Conservation (phyloP, 129 eudicot species). For the Escallonia herrerae region DNA sequence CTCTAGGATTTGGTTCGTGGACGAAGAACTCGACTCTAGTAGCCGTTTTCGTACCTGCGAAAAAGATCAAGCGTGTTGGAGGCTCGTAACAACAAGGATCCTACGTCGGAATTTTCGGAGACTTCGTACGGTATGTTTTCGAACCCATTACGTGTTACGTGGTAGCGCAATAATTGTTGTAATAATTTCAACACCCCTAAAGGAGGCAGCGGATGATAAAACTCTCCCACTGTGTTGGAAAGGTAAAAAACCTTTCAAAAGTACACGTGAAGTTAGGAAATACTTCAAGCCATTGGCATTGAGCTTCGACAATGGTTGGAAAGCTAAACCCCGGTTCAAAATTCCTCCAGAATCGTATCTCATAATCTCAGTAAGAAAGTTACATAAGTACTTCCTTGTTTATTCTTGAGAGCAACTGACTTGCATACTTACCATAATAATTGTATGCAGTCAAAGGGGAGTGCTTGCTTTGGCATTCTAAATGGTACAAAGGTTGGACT, state of each 20-base stretch:
- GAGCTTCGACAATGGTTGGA: slow-evolving; percentile 64
- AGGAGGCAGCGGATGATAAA: slow-evolving; percentile 55
- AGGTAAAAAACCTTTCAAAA: slow-evolving; percentile 73
- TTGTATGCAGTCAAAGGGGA: slow-evolving; percentile 59
- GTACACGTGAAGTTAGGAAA: slow-evolving; percentile 57
- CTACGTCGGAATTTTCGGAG: no score
- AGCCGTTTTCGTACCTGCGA: no score
- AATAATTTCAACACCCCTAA: no score
- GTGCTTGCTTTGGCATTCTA: slow-evolving; percentile 78
- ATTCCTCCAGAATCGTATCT: slow-evolving; percentile 83
- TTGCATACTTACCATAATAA: background rate
- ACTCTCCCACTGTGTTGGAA: slow-evolving; percentile 96
- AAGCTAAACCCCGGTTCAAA: slow-evolving; percentile 56
- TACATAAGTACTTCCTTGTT: background rate
- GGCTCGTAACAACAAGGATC: no score
- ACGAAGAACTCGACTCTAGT: no score
- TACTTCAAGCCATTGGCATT: slow-evolving; percentile 75
- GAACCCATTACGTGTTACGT: no score
- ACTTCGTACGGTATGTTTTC: no score
- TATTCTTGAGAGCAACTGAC: background rate
- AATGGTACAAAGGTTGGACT: slow-evolving; percentile 94
- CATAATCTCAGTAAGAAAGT: slow-evolving; percentile 60
- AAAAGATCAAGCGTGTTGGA: no score
- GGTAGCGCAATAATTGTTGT: no score
- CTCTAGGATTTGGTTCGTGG: no score